Evolutionary conservation across 1,284 basidiomycete species (phyloP).

Genomic region (Ustilago tritici): DNA sequence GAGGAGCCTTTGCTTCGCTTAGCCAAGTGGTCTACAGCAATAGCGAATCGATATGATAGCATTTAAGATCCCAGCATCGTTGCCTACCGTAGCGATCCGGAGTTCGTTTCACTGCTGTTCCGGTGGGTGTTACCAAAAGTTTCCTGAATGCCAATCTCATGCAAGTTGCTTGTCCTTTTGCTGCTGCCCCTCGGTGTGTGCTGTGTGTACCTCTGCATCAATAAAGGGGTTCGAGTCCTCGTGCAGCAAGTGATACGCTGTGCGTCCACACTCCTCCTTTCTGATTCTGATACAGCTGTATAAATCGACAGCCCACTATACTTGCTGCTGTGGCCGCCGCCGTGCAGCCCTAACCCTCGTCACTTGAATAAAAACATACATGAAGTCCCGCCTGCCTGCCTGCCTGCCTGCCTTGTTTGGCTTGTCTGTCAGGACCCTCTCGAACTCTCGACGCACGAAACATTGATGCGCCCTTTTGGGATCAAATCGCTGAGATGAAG

Average conservation of each 20-base stretch:
- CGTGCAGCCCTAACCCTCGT: background rate
- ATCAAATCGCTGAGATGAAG: slow-evolving; percentile 1
- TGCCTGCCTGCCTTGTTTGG: background rate
- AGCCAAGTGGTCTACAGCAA: background rate
- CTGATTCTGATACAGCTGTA: background rate
- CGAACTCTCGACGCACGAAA: background rate
- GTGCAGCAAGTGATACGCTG: background rate
- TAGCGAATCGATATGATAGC: slow-evolving; percentile 4
- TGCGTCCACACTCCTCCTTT: background rate
- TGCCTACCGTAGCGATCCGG: background rate
- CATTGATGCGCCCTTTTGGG: slow-evolving; percentile 1
- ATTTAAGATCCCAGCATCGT: background rate
- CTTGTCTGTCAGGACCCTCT: background rate
- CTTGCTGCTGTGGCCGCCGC: background rate
- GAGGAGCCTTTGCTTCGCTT: background rate
- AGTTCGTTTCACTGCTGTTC: background rate
- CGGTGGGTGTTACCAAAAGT: slow-evolving; percentile 6
- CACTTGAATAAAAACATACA: background rate
- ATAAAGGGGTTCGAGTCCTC: slow-evolving; percentile 12
- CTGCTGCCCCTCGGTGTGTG: slow-evolving; percentile 3
- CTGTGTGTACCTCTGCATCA: slow-evolving; percentile 4
- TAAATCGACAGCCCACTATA: background rate
- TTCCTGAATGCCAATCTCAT: background rate
- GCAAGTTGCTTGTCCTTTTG: slow-evolving; percentile 1
- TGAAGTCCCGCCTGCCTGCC: background rate